phyloP scores from a whole-genome alignment of 2,329 filamentous ascomycete species.

The Monosporascus sp. region DNA sequence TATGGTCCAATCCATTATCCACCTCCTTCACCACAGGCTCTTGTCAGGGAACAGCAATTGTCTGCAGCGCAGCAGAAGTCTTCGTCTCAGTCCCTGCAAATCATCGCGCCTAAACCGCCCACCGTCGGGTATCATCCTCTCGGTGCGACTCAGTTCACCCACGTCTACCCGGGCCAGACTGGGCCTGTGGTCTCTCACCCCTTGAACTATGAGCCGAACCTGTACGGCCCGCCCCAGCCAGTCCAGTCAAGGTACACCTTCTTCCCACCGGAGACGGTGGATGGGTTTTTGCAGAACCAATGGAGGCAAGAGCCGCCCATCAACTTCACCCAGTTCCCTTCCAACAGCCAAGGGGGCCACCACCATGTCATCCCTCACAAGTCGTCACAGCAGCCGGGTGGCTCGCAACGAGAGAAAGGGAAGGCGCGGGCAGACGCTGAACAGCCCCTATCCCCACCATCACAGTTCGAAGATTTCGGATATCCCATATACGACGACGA shows the following conservation, averaged over 20 bases:
- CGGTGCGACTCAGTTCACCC: conserved; percentile 21
- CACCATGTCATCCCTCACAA: conserved; percentile 8
- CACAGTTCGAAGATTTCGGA: conserved; percentile 27
- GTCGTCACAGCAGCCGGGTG: conserved; percentile 7
- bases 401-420: conserved; percentile 12
- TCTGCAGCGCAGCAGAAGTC: conserved; percentile 36
- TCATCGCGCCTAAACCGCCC: conserved; percentile 50
- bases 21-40: conserved; percentile 39
- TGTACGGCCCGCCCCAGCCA: conserved; percentile 16
- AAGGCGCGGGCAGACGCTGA: conserved; percentile 14
- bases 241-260: conserved; percentile 23
- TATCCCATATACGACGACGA: conserved; percentile 56
- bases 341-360: conserved; percentile 10
- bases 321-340: conserved; percentile 19
- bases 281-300: conserved; percentile 21
- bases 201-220: conserved; percentile 17
- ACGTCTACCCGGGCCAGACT: conserved; percentile 28
- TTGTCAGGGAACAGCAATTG: conserved; percentile 38
- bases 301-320: conserved; percentile 18
- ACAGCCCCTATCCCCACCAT: conserved; percentile 1
- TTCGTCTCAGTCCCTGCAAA: conserved; percentile 34
- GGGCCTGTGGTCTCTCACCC: conserved; percentile 20
- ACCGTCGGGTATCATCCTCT: conserved; percentile 29
- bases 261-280: conserved; percentile 24
- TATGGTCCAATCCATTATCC: conserved; percentile 42